phyloP scores from a whole-genome alignment of 2,329 filamentous ascomycete genomes.

The Beauveria brongniartii region DNA sequence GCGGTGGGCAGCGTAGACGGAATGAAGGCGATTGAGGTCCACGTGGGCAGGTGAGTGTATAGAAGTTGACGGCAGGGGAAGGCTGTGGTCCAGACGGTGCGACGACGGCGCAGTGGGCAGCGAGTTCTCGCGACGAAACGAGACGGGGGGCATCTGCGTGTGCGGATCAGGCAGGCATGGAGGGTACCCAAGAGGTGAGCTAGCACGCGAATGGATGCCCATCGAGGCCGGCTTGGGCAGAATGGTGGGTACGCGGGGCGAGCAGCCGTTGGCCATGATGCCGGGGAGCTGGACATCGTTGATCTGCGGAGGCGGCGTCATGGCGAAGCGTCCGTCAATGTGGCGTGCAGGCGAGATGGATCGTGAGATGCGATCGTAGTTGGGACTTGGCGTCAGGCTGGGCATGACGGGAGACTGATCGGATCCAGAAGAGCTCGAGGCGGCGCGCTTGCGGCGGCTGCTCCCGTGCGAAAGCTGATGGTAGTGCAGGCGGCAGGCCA shows the following conservation, averaged over 20 bases:
- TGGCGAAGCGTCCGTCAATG: constrained; percentile 33
- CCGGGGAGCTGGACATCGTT: constrained; percentile 44
- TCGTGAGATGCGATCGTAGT: constrained; percentile 39
- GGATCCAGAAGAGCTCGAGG: constrained; percentile 58
- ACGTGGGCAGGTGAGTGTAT: constrained; percentile 37
- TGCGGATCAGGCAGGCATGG: constrained; percentile 35
- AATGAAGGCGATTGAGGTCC: constrained; percentile 58
- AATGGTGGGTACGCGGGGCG: constrained; percentile 50
- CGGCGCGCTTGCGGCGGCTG: constrained; percentile 69
- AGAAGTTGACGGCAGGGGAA: constrained; percentile 28
- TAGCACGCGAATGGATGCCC: constrained; percentile 31
- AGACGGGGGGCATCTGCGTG: constrained; percentile 35
- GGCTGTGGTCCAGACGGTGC: constrained; percentile 54
- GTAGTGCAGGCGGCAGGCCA: constrained; percentile 80
- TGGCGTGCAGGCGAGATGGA: constrained; percentile 39
- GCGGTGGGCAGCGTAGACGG: constrained; percentile 63
- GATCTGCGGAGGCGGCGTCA: constrained; percentile 33
- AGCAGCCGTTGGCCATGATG: constrained; percentile 36
- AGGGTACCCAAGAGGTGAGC: constrained; percentile 32
- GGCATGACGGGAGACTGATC: constrained; percentile 44
- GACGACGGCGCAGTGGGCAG: constrained; percentile 29
- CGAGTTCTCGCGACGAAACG: constrained; percentile 24
- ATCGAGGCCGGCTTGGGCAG: constrained; percentile 56
- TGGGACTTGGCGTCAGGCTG: constrained; percentile 41
- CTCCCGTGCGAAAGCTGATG: constrained; percentile 78